Base-by-base conservation (phyloP, 2,329 filamentous ascomycete genomes). In the Ambrosiella cleistominuta region DNA sequence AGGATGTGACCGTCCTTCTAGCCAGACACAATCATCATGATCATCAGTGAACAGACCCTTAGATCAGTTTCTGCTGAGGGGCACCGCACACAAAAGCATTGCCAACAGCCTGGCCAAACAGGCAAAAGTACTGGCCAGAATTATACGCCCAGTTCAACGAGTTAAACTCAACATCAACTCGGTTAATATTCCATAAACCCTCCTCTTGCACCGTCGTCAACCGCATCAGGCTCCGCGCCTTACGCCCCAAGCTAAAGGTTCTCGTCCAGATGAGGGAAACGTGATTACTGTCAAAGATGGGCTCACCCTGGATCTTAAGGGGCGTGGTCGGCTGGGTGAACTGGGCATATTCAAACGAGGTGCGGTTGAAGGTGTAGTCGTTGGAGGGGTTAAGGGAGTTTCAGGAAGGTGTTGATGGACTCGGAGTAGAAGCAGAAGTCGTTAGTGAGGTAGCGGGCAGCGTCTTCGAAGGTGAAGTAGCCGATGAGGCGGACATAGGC, bases 401-500 rank as follows among this genome's bases (percentile, higher is more conserved):
- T 57, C 17, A 62, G 17, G 45, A 63, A 63, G 59, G 60, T 62
- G 61, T 62, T 63, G 62, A 63, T 63, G 58, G 57, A 60, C 56
- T 62, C 58, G 51, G 60, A 61, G 40, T 57, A 57, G 40, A 57
- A 58, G 47, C 49, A 52, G 49, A 60, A 62, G 56, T 62, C 57
- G 11, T 63, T 61, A 7, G 59, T 51, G 19, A 63, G 57, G 54
- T 61, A 63, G 39, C 56, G 54, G 11, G 53, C 47, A 5, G 59
- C 59, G 38, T 59, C 59, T 27, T 76, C 76, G 62, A 77, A 72
- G 65, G 79, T 75, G 61, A 78, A 80, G 53, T 70, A 74, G 36
- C 77, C 77, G 61, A 79, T 76, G 0, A 80, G 70, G 0, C 71
- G 70, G 36, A 70, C 76, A 63, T 77, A 79, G 42, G 59, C 58